Percentiles rank a stretch among this genome's conserved stretches.
These are phyloP conservation scores for Aspergillus glaucus DNA, from an alignment of 2,329 filamentous ascomycete genomes.

Conservation along the genomic window DNA sequence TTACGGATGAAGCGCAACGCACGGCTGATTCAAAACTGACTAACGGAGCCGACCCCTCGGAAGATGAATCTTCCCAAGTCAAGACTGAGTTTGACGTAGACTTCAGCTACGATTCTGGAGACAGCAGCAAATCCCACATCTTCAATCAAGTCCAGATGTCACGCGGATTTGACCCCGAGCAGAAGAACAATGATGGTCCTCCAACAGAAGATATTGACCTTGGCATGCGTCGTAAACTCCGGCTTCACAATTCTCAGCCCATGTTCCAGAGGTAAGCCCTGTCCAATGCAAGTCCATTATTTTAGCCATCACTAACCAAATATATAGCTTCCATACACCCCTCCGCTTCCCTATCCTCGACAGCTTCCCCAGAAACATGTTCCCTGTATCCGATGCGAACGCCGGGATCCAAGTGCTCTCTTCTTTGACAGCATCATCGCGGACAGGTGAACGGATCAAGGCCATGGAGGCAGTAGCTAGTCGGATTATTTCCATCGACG, in stretches of 20 bases:
- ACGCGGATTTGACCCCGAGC: constrained; percentile 18
- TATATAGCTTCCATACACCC: constrained; percentile 30
- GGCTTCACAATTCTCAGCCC: constrained; percentile 27
- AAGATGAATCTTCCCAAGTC: constrained; percentile 11
- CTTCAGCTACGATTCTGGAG: constrained; percentile 28
- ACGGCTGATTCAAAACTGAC: background rate
- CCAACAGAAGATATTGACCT: constrained; percentile 14
- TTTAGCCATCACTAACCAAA: constrained; percentile 1
- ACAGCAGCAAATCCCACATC: constrained; percentile 21
- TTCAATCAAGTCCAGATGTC: constrained; percentile 31
- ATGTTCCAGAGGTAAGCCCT: constrained; percentile 28
- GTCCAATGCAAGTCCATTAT: background rate
- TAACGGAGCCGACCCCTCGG: constrained; percentile 5
- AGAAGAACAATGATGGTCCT: constrained; percentile 5
- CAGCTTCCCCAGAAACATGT: constrained; percentile 73
- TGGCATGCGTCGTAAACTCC: constrained; percentile 23
- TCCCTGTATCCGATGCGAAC: constrained; percentile 43
- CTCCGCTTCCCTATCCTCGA: constrained; percentile 71
- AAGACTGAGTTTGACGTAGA: constrained; percentile 33
- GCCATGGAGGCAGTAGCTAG: constrained; percentile 58
- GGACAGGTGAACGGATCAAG: constrained; percentile 64
- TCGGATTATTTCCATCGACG: constrained; percentile 61
- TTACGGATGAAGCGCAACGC: constrained; percentile 14
- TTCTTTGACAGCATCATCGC: constrained; percentile 66
- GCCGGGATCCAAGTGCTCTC: constrained; percentile 44